Evolutionary conservation across 495 filamentous ascomycete genomes (phyloP), one percentile per base, ranked within the genome.

Genomic region (Pseudevernia furfuracea): DNA sequence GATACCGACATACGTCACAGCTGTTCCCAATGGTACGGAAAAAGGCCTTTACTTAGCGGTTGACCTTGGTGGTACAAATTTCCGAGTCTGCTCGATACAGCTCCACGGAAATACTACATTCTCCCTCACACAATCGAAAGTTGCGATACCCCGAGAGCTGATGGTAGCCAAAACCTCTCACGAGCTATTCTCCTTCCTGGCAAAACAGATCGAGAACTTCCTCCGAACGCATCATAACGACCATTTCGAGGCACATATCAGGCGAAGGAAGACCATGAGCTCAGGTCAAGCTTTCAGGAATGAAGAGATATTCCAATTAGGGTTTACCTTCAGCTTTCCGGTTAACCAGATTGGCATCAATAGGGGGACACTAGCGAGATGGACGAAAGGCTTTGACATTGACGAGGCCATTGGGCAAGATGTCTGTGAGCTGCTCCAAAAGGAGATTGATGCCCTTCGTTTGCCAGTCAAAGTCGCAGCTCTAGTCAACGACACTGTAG

Each of bases 361-460:
- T 80, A 90, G 88, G 72, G 94, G 94, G 49, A 89, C 85, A 46
- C 78, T 97, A 43, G 90, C 96, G 73, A 86, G 95, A 64, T 98
- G 94, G 94, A 98, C 95, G 37, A 98, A 98, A 79, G 95, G 94
- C 43, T 98, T 96, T 73, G 89, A 97, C 73, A 97, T 98, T 64
- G 82, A 84, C 25, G 95, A 97, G 73, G 87, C 93, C 0, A 75
- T 98, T 63, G 94, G 94, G 43, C 89, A 96, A 74, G 94, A 98
- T 76, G 92, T 98, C 46, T 98, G 94, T 69, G 85, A 84, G 49
- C 80, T 97, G 37, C 82, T 98, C 37, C 94, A 98, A 72, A 74
- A 78, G n/a, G 94, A 96, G 73, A 92, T 98, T 68, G 91, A 98
- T 75, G 83, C 82, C 53, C 84, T 97, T 43, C 76, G 84, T 64